Percentiles rank a stretch among this genome's conserved stretches.
Conservation (phyloP, 768 basidiomycete species). For the Mycena filopes region DNA sequence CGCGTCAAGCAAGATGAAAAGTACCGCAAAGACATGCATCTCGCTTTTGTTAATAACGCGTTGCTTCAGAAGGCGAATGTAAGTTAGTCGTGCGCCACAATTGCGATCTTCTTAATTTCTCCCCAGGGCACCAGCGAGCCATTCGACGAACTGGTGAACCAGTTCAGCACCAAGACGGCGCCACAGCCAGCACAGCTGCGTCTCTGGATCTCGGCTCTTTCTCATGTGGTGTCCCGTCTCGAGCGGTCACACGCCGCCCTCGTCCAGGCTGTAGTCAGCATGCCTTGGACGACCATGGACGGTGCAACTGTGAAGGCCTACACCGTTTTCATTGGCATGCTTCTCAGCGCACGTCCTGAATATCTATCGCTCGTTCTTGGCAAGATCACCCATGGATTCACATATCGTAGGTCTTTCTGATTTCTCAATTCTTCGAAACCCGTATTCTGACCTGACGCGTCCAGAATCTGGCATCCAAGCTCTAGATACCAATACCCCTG, state of each 20-base stretch:
- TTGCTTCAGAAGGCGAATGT: slow-evolving; percentile 79
- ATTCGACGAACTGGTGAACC: slow-evolving; percentile 90
- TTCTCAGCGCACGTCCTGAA: slow-evolving; percentile 91
- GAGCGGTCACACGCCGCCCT: slow-evolving; percentile 83
- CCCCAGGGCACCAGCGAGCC: slow-evolving; percentile 77
- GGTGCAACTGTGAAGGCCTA: slow-evolving; percentile 87
- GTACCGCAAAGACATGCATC: slow-evolving; percentile 84
- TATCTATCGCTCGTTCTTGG: slow-evolving; percentile 87
- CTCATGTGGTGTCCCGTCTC: slow-evolving; percentile 91
- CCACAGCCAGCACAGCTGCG: slow-evolving; percentile 69
- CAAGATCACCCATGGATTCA: slow-evolving; percentile 87
- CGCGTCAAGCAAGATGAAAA: slow-evolving; percentile 82
- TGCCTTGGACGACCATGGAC: slow-evolving; percentile 96
- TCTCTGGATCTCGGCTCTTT: slow-evolving; percentile 86
- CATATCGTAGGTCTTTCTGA: slow-evolving; percentile 75
- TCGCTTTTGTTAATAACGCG: slow-evolving; percentile 85
- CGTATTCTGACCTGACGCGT: slow-evolving; percentile 3
- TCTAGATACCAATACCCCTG: slow-evolving; percentile 64
- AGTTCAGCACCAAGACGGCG: slow-evolving; percentile 71
- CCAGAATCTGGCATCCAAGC: slow-evolving; percentile 80
- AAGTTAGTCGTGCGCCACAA: slow-evolving; percentile 42
- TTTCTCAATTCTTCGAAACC: slow-evolving; percentile 2
- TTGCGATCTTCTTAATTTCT: slow-evolving; percentile 29
- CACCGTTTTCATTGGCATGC: slow-evolving; percentile 89
- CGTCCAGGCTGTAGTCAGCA: slow-evolving; percentile 84